phyloP scores from a whole-genome alignment of 768 basidiomycete species.

The Auricularia auricula-judae region DNA sequence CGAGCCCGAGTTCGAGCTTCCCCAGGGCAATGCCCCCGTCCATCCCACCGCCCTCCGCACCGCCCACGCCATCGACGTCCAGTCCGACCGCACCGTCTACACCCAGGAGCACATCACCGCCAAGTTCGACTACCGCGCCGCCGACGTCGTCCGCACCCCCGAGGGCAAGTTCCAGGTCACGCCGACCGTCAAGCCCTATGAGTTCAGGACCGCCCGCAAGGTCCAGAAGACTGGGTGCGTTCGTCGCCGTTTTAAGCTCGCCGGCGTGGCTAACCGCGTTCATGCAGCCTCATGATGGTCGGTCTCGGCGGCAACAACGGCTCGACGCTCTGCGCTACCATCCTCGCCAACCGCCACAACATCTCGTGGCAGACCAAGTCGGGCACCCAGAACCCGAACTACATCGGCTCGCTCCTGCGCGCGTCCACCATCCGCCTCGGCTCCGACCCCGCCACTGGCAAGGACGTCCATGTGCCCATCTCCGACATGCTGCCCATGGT shows the following conservation, averaged over 20 bases:
- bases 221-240: slow-evolving; percentile 89
- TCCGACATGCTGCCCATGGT: slow-evolving; percentile 94
- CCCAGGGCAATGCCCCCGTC: slow-evolving; percentile 36
- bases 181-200: slow-evolving; percentile 69
- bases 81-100: slow-evolving; percentile 73
- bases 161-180: slow-evolving; percentile 70
- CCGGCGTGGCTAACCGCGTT: slow-evolving; percentile 8
- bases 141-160: slow-evolving; percentile 47
- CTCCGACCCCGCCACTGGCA: slow-evolving; percentile 62
- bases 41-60: slow-evolving; percentile 83
- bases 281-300: slow-evolving; percentile 82
- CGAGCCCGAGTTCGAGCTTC: slow-evolving; percentile 56
- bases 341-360: slow-evolving; percentile 91
- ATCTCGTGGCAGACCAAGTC: slow-evolving; percentile 92
- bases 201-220: slow-evolving; percentile 83
- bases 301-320: slow-evolving; percentile 98
- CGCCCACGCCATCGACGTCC: slow-evolving; percentile 63
- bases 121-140: slow-evolving; percentile 72
- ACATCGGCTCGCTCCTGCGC: slow-evolving; percentile 92
- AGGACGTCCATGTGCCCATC: slow-evolving; percentile 87
- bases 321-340: slow-evolving; percentile 83
- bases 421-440: slow-evolving; percentile 93
- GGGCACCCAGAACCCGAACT: slow-evolving; percentile 90
- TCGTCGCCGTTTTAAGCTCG: slow-evolving; percentile 1
- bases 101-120: slow-evolving; percentile 74